phyloP scores from a whole-genome alignment of 345 rosid species.

The Populus nigra region DNA sequence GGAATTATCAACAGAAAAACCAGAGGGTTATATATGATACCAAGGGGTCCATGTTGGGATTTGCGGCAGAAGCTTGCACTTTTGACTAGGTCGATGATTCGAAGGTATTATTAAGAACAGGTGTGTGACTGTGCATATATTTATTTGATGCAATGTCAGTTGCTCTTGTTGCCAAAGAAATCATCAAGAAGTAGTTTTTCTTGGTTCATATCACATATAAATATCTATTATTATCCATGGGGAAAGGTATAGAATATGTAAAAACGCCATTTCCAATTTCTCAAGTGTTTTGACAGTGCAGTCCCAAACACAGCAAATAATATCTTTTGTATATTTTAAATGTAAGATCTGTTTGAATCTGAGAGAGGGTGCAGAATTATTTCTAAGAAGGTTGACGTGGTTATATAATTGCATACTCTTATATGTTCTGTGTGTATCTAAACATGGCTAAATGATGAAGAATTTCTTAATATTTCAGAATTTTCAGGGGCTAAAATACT shows the following conservation, averaged over 20 bases:
- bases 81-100: slow-evolving; percentile 28
- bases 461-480: not conserved
- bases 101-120: not conserved
- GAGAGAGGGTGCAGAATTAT: not conserved
- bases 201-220: slow-evolving; percentile 3
- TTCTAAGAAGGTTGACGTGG: not conserved
- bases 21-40: slow-evolving; percentile 82
- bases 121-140: slow-evolving; percentile 17
- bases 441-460: not conserved
- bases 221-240: not conserved
- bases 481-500: not conserved
- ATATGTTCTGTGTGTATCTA: not conserved
- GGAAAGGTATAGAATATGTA: slow-evolving; percentile 9
- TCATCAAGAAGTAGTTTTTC: slow-evolving; percentile 2
- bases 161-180: slow-evolving; percentile 14
- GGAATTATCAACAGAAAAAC: slow-evolving; percentile 83
- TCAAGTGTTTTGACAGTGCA: not conserved
- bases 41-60: slow-evolving; percentile 57
- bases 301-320: not conserved
- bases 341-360: slow-evolving; percentile 15
- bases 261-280: slow-evolving; percentile 6
- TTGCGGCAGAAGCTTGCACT: slow-evolving; percentile 75
- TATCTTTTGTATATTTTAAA: not conserved
- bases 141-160: slow-evolving; percentile 15
- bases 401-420: not conserved